Conservation (phyloP, 208 protist species). For the Wallacemonas sp. region DNA sequence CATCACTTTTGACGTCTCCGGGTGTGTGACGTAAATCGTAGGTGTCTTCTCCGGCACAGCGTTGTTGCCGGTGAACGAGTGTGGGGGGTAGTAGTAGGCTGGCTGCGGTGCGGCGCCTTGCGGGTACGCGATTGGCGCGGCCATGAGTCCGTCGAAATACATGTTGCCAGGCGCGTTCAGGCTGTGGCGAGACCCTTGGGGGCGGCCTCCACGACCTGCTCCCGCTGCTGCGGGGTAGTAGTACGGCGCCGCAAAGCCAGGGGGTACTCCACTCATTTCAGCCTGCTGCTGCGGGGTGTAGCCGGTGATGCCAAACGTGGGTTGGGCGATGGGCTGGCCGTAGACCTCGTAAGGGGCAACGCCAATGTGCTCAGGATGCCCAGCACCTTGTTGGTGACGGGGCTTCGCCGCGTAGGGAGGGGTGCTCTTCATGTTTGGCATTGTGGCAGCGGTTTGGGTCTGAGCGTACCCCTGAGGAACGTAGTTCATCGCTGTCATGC, state of each 20-base stretch:
- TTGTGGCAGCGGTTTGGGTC: neutral
- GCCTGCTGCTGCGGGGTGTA: neutral
- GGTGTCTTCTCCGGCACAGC: constrained; percentile 70
- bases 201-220: neutral
- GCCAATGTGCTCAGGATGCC: constrained; percentile 10
- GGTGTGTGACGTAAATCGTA: constrained; percentile 48
- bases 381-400: neutral
- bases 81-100: constrained; percentile 47
- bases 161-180: neutral
- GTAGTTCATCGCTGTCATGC: constrained; percentile 14
- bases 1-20: constrained; percentile 40
- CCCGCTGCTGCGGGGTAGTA: neutral
- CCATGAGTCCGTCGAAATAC: neutral
- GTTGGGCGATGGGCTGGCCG: neutral
- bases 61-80: constrained; percentile 65
- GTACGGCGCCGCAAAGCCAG: constrained; percentile 16
- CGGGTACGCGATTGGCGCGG: neutral
- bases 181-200: neutral
- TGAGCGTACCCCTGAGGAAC: neutral
- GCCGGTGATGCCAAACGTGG: constrained; percentile 3
- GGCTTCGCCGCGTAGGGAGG: neutral
- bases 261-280: neutral
- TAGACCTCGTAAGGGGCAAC: constrained; percentile 7
- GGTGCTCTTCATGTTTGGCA: neutral
- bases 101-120: constrained; percentile 12